Conservation (phyloP, 805 yeast genomes). For the Starmera dryadoides region DNA sequence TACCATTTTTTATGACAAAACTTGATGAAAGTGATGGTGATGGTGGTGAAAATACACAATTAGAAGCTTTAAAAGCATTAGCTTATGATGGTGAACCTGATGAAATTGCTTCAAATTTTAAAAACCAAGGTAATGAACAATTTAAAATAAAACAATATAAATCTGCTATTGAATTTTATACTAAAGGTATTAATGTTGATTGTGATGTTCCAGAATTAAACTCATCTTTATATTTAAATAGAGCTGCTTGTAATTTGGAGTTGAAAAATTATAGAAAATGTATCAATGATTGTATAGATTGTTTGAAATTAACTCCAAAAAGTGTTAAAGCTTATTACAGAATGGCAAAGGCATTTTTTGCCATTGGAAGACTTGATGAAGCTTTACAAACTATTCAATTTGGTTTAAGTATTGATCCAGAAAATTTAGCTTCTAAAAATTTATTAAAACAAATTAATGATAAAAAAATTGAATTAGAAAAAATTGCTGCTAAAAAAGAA, state of each 20-base stretch:
- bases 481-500: constrained; percentile 24
- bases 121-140: constrained; percentile 88
- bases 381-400: constrained; percentile 59
- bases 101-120: constrained; percentile 85
- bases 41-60: constrained; percentile 63
- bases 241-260: constrained; percentile 90
- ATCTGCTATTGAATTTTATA: constrained; percentile 73
- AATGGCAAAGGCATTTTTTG: constrained; percentile 73
- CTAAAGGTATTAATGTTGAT: constrained; percentile 69
- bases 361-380: constrained; percentile 63
- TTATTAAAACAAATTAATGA: constrained; percentile 35
- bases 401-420: constrained; percentile 55
- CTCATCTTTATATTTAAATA: constrained; percentile 62
- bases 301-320: constrained; percentile 54
- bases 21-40: constrained; percentile 71
- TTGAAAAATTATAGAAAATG: constrained; percentile 78
- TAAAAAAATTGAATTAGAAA: constrained; percentile 26
- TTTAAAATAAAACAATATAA: constrained; percentile 64
- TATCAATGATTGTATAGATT: constrained; percentile 77
- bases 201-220: constrained; percentile 50
- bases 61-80: constrained; percentile 86
- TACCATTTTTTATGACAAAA: constrained; percentile 93
- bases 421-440: constrained; percentile 46
- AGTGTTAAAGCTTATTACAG: constrained; percentile 83
- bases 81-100: constrained; percentile 95